These are phyloP conservation scores for Cyberlindnera euphorbiiphila DNA, from an alignment of 805 yeast genomes.

Conservation along the genomic window DNA sequence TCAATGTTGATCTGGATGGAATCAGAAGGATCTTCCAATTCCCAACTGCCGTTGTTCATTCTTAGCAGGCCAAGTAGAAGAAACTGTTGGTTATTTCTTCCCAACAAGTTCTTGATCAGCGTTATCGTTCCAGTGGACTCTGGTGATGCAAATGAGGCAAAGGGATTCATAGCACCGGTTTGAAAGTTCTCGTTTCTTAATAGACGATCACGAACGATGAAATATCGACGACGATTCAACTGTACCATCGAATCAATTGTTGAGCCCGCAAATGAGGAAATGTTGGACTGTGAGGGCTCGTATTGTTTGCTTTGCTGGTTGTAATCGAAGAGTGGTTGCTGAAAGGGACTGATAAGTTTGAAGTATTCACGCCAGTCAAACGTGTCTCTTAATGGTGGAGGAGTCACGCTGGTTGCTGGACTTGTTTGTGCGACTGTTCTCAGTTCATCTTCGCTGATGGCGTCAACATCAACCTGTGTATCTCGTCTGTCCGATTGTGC, in stretches of 20 bases:
- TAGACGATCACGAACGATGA: slow-evolving; percentile 64
- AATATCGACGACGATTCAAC: slow-evolving; percentile 51
- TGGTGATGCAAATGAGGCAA: slow-evolving; percentile 28
- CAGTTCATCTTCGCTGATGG: slow-evolving; percentile 16
- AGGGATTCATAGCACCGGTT: slow-evolving; percentile 30
- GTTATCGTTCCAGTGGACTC: slow-evolving; percentile 43
- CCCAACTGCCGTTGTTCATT: slow-evolving; percentile 62
- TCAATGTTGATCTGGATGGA: slow-evolving; percentile 55
- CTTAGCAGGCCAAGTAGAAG: slow-evolving; percentile 73
- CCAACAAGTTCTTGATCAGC: slow-evolving; percentile 76
- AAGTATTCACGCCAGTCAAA: slow-evolving; percentile 74
- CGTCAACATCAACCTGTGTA: slow-evolving; percentile 13
- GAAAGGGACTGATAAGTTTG: slow-evolving; percentile 56
- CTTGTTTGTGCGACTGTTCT: slow-evolving; percentile 12
- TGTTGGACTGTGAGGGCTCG: slow-evolving; percentile 30
- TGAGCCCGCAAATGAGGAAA: slow-evolving; percentile 27
- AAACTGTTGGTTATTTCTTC: slow-evolving; percentile 76
- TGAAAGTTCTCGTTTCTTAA: slow-evolving; percentile 75
- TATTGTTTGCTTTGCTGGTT: slow-evolving; percentile 62
- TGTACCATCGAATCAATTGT: slow-evolving; percentile 32
- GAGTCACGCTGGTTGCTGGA: slow-evolving; percentile 27
- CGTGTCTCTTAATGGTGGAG: slow-evolving; percentile 25
- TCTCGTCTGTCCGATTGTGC: slow-evolving; percentile 11
- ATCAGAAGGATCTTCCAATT: slow-evolving; percentile 79
- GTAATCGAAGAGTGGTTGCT: slow-evolving; percentile 62